Evolutionary conservation across 2,329 filamentous ascomycete genomes (phyloP).

Genomic region (Graphilbum fragrans): DNA sequence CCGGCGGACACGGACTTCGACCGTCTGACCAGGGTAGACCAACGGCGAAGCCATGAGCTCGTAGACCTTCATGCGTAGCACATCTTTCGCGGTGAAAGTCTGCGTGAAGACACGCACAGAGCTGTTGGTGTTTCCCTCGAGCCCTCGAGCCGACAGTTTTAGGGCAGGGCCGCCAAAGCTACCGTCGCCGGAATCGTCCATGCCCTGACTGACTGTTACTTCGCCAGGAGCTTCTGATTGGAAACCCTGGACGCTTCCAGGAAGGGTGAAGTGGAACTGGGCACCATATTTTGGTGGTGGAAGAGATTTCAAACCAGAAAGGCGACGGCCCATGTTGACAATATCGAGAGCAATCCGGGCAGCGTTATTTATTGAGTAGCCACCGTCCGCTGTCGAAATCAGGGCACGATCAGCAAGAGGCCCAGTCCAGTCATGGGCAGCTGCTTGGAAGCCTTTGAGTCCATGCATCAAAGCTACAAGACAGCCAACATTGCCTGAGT

Average conservation of each 20-base stretch:
- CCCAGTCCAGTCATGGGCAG: constrained; percentile 19
- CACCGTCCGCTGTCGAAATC: constrained; percentile 22
- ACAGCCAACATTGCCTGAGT: constrained; percentile 23
- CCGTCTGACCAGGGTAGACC: constrained; percentile 16
- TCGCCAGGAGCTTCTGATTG: constrained; percentile 1
- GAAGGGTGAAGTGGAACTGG: constrained; percentile 23
- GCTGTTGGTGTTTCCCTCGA: constrained; percentile 6
- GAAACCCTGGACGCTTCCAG: constrained; percentile 23
- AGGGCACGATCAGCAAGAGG: constrained; percentile 21
- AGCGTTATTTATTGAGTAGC: constrained; percentile 24
- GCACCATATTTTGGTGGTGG: constrained; percentile 18
- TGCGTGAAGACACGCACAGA: constrained; percentile 10
- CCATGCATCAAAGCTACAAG: constrained; percentile 23
- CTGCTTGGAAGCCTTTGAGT: constrained; percentile 13
- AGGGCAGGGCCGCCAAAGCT: constrained; percentile 1
- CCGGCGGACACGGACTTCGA: constrained; percentile 9
- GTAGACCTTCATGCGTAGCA: constrained; percentile 11
- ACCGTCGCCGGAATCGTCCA: background rate
- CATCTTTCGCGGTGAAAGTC: constrained; percentile 15
- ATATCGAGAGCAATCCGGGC: constrained; percentile 19
- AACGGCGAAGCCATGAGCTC: constrained; percentile 16
- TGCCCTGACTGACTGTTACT: constrained; percentile 3
- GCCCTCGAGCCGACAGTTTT: background rate
- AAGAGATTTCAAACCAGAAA: constrained; percentile 10
- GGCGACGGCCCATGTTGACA: constrained; percentile 14